Evolutionary conservation across 2,329 filamentous ascomycete genomes (phyloP), one percentile per base, ranked within the genome.

Genomic region (Aspergillus novofumigatus): DNA sequence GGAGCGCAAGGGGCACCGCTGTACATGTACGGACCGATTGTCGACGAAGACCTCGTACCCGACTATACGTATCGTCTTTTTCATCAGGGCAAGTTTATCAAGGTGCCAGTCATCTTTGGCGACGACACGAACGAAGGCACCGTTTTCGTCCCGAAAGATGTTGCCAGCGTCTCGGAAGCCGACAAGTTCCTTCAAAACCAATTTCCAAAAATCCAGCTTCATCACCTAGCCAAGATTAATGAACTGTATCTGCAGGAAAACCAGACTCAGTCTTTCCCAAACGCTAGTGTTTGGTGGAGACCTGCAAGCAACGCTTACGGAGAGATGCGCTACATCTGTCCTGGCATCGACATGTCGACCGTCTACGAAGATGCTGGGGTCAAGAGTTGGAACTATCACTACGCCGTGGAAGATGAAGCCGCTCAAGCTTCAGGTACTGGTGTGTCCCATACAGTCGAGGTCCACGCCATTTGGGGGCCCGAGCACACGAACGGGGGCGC

Each of bases 91-190:
- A 74, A 75, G 42, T 83, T 81, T 65, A 70, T 81, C 62, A 75
- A 78, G 50, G 75, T 84, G 0, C 82, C 82, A 2, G 79, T 81
- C 10, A 83, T 85, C 57, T 81, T 80, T 61, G 83, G 83, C 52
- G 80, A 83, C 61, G 82, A 82, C 69, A 85, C 83, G 3, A 85
- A 90, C 69, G 87, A 86, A 70, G 87, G 87, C 38, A 87, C 86
- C 0, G 71, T 80, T 4, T 89, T 88, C 66, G 79, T 81, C 0
- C 84, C 85, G 0, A 67, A 69, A 21, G 72, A 68, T 29, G 80
- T 82, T 1, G 73, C 75, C 42, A 83, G 75, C 23, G 65, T 78
- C 3, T 70, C 67, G 1, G 71, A 82, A 29, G 81, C 81, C 63
- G 77, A 86, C 65, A 71, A 68, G 2, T 89, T 86, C 66, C 70